phyloP scores from a whole-genome alignment of 225 moss, liverwort and hornwort species.

The Marchantia paleacea region DNA sequence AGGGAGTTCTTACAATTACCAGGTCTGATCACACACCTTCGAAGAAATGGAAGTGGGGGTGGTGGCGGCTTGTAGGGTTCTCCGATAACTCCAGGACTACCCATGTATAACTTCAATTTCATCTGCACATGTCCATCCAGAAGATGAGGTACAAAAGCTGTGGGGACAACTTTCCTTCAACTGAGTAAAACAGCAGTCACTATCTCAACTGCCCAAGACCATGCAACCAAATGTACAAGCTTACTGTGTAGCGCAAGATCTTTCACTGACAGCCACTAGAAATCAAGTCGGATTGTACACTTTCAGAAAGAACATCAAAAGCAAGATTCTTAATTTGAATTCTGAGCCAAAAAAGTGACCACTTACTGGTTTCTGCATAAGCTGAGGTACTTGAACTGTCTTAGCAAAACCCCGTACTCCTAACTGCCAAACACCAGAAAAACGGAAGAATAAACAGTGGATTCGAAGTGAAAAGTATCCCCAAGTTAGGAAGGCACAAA shows the following conservation, averaged over 20 bases:
- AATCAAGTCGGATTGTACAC: neutral
- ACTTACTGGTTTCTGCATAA: constrained; percentile 45
- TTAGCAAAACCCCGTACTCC: constrained; percentile 42
- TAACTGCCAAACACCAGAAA: constrained; percentile 24
- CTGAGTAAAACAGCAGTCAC: neutral
- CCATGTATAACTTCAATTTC: constrained; percentile 83
- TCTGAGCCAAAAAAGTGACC: neutral
- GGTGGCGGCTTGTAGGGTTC: constrained; percentile 83
- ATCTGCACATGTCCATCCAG: constrained; percentile 46
- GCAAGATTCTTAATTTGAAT: neutral
- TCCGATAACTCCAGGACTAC: constrained; percentile 96
- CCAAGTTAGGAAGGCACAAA: neutral
- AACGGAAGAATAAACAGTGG: neutral
- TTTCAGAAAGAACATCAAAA: neutral
- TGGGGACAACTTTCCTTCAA: neutral
- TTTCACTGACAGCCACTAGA: neutral
- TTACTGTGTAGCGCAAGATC: neutral
- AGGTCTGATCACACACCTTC: constrained; percentile 33
- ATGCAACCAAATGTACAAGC: neutral
- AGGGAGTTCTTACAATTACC: neutral
- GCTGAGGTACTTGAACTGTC: constrained; percentile 34
- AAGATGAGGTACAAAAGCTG: neutral
- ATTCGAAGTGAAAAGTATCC: neutral
- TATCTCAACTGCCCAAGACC: neutral
- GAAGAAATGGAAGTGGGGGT: constrained; percentile 59